phyloP scores from a whole-genome alignment of 768 basidiomycete species.

The Pleurotus cornucopiae region DNA sequence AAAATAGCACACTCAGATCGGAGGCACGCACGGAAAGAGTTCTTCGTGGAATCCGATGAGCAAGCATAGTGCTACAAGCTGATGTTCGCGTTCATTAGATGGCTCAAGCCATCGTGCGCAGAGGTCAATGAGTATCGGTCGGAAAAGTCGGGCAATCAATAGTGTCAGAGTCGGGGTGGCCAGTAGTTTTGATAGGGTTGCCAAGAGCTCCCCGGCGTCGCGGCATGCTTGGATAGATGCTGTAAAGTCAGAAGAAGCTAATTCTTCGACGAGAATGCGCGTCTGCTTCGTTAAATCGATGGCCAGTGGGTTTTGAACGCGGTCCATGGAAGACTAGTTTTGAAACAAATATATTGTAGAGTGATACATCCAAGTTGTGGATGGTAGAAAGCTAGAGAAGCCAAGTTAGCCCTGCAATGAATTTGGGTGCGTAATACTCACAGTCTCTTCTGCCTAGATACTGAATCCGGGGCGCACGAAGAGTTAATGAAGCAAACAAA shows the following conservation, averaged over 20 bases:
- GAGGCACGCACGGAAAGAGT: conserved; percentile 58
- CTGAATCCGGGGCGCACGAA: no score
- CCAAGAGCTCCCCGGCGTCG: conserved; percentile 41
- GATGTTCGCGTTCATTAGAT: conserved; percentile 41
- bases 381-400: no score
- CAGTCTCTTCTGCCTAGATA: no score
- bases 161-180: conserved; percentile 59
- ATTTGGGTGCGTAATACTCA: no score
- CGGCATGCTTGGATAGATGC: conserved; percentile 32
- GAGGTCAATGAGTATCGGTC: conserved; percentile 77
- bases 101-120: conserved; percentile 78
- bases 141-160: conserved; percentile 58
- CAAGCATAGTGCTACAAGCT: conserved; percentile 55
- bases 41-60: conserved; percentile 69
- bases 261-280: conserved; percentile 34
- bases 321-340: conserved; percentile 10
- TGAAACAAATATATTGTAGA: not conserved
- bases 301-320: conserved; percentile 50
- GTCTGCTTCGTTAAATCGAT: conserved; percentile 58
- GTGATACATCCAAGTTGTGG: not conserved
- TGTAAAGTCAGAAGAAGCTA: conserved; percentile 40
- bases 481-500: no score
- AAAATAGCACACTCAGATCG: conserved; percentile 10
- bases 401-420: no score
- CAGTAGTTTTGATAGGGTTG: conserved; percentile 56